phyloP scores from a whole-genome alignment of 2,329 filamentous ascomycete genomes.

The Aspergillus terreus region DNA sequence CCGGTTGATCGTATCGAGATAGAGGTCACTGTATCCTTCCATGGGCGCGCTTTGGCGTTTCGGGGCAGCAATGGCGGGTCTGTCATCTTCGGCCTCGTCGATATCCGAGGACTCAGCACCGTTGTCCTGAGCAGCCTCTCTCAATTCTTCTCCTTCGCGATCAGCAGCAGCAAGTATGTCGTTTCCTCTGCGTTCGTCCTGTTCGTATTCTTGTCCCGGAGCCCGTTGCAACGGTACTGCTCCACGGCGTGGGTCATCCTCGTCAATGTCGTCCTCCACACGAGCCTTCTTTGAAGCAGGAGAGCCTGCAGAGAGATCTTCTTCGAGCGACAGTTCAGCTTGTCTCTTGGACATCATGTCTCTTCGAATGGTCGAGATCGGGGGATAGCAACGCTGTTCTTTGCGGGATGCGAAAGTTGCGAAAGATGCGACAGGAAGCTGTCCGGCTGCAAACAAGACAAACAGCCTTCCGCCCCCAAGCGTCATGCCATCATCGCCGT shows the following conservation, averaged over 20 bases:
- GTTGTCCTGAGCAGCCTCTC: constrained; percentile 29
- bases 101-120: constrained; percentile 25
- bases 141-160: constrained; percentile 60
- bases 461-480: constrained; percentile 14
- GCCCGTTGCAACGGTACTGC: constrained; percentile 23
- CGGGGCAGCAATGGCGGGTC: constrained; percentile 34
- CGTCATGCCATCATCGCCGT: constrained; percentile 6
- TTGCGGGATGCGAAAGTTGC: constrained; percentile 18
- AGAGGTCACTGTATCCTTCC: constrained; percentile 89
- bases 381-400: constrained; percentile 8
- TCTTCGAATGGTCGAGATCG: constrained; percentile 8
- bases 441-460: constrained; percentile 25
- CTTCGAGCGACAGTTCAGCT: constrained; percentile 42
- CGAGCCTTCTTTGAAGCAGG: constrained; percentile 44
- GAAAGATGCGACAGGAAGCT: constrained; percentile 13
- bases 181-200: constrained; percentile 34
- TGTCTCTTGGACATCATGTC: constrained; percentile 45
- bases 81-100: constrained; percentile 40
- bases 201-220: constrained; percentile 29
- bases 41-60: constrained; percentile 71
- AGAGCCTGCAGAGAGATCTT: constrained; percentile 31
- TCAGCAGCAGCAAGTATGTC: constrained; percentile 57
- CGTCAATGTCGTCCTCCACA: constrained; percentile 33
- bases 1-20: constrained; percentile 95
- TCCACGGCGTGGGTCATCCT: constrained; percentile 22